A percentile compares a stretch with the other conserved stretches of the same genome.
Evolutionary conservation across 1,284 basidiomycete species (phyloP).

Genomic region (Ganoderma meredithae): DNA sequence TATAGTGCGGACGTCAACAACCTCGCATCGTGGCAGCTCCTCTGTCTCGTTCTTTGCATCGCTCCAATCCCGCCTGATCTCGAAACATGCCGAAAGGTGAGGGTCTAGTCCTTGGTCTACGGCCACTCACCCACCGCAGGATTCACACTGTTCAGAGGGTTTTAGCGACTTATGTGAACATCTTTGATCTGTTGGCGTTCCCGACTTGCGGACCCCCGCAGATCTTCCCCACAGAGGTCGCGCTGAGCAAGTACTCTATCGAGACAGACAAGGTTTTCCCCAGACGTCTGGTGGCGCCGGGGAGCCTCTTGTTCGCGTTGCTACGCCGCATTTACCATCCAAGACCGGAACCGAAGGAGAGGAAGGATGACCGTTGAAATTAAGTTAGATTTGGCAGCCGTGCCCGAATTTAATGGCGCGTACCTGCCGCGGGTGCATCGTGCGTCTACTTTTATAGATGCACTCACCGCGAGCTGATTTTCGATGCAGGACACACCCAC

Average conservation of each 20-base stretch:
- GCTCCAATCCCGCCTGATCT: slow-evolving; percentile 19
- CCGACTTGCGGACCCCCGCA: background rate
- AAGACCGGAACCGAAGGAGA: background rate
- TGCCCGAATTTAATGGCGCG: too few species aligned
- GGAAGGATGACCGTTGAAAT: background rate
- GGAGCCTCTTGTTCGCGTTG: background rate
- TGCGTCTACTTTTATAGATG: background rate
- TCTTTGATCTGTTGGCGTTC: background rate
- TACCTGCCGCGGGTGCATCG: too few species aligned
- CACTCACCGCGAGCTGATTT: background rate
- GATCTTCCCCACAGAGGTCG: background rate
- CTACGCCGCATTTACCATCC: background rate
- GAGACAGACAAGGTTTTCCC: background rate
- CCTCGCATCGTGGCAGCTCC: slow-evolving; percentile 42
- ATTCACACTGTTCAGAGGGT: background rate
- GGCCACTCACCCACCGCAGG: background rate
- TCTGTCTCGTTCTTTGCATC: slow-evolving; percentile 38
- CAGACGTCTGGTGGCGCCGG: background rate
- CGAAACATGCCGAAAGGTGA: background rate
- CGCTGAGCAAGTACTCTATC: background rate
- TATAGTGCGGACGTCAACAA: slow-evolving; percentile 46
- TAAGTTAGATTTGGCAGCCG: background rate
- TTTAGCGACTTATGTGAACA: background rate
- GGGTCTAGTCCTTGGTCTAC: background rate
- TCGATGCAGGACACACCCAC: background rate